Conservation (phyloP, 257 asterid species). For the Phtheirospermum japonicum region DNA sequence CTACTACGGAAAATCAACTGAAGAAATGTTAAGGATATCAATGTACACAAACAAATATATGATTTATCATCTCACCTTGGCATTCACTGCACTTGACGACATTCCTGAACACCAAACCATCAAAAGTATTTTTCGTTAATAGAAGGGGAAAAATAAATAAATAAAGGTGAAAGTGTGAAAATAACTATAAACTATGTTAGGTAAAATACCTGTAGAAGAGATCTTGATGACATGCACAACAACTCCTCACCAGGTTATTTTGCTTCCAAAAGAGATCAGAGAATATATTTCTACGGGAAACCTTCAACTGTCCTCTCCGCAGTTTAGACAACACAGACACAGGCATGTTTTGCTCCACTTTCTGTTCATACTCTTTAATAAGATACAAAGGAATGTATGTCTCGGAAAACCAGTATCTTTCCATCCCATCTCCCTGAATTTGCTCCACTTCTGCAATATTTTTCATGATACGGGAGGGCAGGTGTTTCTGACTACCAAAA, state of each 20-base stretch:
- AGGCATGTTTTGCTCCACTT: constrained; percentile 37
- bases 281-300: constrained; percentile 48
- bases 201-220: constrained; percentile 55
- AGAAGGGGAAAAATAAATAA: not conserved
- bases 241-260: constrained; percentile 40
- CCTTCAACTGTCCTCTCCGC: constrained; percentile 42
- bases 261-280: constrained; percentile 53
- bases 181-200: constrained; percentile 6
- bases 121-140: constrained; percentile 24
- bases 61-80: constrained; percentile 48
- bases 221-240: constrained; percentile 58
- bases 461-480: constrained; percentile 82
- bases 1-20: not conserved
- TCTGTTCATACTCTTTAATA: constrained; percentile 69
- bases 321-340: constrained; percentile 39
- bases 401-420: constrained; percentile 80
- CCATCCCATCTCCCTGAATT: constrained; percentile 48
- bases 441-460: constrained; percentile 54
- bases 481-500: constrained; percentile 77
- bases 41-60: constrained; percentile 21
- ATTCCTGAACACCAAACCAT: constrained; percentile 50
- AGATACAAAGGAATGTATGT: constrained; percentile 68
- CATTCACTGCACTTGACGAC: constrained; percentile 66
- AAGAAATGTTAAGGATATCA: not conserved
- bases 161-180: constrained; percentile 13